These are phyloP conservation scores for Fusarium duplospermum DNA, from an alignment of 2,329 filamentous ascomycete species.

Conservation along the genomic window DNA sequence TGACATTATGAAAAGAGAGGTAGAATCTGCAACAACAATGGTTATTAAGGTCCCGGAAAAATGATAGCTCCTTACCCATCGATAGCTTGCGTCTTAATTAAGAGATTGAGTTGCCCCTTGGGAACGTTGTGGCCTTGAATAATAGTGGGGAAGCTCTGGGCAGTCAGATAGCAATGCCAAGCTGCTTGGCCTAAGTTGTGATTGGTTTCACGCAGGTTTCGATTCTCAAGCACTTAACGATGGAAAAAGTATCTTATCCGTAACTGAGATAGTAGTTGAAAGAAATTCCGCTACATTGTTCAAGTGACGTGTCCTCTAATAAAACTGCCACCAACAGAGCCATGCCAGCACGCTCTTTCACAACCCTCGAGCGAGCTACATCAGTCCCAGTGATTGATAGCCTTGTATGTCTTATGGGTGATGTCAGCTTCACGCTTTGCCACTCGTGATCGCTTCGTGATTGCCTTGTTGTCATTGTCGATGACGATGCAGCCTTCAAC, in stretches of 20 bases:
- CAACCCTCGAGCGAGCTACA: not conserved
- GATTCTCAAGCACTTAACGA: not conserved
- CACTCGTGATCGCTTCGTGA: not conserved
- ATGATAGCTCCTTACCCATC: not conserved
- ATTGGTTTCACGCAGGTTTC: not conserved
- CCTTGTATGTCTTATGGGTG: not conserved
- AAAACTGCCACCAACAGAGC: not conserved
- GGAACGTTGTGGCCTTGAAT: not conserved
- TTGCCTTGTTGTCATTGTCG: not conserved
- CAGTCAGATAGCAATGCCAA: not conserved
- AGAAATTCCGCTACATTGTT: not conserved
- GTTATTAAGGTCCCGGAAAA: not conserved
- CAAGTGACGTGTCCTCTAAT: not conserved
- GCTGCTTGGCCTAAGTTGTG: not conserved
- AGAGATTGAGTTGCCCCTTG: not conserved
- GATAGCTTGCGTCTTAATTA: not conserved
- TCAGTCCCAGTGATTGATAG: not conserved
- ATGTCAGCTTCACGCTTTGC: not conserved
- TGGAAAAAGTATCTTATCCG: not conserved
- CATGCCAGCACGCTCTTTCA: not conserved
- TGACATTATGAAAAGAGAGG: not conserved
- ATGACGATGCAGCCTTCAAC: not conserved
- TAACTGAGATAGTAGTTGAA: not conserved
- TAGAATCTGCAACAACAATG: not conserved
- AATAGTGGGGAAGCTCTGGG: not conserved